Evolutionary conservation across 805 yeast species (phyloP).

Genomic region (Candida nitratophila): DNA sequence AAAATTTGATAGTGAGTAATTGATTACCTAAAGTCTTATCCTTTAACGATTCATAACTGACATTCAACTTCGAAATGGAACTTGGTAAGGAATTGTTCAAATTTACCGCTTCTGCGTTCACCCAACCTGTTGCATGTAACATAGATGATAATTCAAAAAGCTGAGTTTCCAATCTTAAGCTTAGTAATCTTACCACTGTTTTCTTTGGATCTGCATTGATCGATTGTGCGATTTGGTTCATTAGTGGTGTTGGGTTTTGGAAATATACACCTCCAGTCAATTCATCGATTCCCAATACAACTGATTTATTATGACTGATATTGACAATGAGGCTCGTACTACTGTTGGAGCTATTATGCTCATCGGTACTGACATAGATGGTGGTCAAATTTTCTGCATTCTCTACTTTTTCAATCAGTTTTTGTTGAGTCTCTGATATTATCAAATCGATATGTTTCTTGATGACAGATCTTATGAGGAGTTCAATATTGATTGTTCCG

Average conservation of each 20-base stretch:
- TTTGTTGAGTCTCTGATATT: constrained; percentile 25
- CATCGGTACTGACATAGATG: constrained; percentile 10
- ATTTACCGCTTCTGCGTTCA: constrained; percentile 45
- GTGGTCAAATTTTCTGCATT: constrained; percentile 23
- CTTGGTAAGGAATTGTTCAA: constrained; percentile 38
- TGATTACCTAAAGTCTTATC: constrained; percentile 13
- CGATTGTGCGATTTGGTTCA: constrained; percentile 25
- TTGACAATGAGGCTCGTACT: constrained; percentile 18
- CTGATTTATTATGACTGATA: constrained; percentile 22
- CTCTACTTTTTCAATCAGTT: constrained; percentile 20
- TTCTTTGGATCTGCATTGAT: constrained; percentile 21
- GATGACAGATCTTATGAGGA: constrained; percentile 30
- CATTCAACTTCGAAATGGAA: constrained; percentile 27
- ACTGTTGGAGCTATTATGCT: constrained; percentile 10
- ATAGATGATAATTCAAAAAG: constrained; percentile 46
- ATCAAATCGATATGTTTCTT: constrained; percentile 32
- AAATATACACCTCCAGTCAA: constrained; percentile 36
- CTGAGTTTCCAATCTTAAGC: constrained; percentile 41
- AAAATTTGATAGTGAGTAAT: constrained; percentile 26
- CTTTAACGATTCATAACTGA: constrained; percentile 22
- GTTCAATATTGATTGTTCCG: constrained; percentile 30
- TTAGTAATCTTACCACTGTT: constrained; percentile 30
- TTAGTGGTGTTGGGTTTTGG: constrained; percentile 36
- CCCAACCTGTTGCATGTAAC: constrained; percentile 65
- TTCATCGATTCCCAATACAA: constrained; percentile 24